Conservation (phyloP, 306 rosid species). For the Cucurbita moschata region DNA sequence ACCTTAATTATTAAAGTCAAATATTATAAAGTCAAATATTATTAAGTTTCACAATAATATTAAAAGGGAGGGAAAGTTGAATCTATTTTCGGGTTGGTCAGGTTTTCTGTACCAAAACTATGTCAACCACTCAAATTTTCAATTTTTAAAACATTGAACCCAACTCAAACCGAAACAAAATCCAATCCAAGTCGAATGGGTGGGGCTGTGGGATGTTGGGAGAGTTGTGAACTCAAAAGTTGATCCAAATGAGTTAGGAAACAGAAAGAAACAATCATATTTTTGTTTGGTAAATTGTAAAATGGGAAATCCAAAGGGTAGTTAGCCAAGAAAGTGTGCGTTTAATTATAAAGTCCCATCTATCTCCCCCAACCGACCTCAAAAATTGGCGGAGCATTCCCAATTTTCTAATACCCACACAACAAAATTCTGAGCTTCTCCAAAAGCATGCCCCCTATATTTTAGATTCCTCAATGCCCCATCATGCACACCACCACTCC, state of each 20-base stretch:
- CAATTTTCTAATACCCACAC: conserved; percentile 9
- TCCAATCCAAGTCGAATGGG: too few species aligned
- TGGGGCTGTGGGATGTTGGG: too few species aligned
- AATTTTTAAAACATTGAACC: too few species aligned
- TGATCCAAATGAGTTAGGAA: not conserved
- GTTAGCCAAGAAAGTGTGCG: conserved; percentile 45
- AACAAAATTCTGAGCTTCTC: not conserved
- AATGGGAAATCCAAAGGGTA: conserved; percentile 16
- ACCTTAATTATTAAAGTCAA: too few species aligned
- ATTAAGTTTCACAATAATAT: too few species aligned
- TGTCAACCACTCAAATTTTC: too few species aligned
- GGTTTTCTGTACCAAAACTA: too few species aligned
- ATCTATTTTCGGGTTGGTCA: too few species aligned
- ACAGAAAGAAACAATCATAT: not conserved
- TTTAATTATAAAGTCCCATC: conserved; percentile 14
- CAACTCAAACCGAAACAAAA: too few species aligned
- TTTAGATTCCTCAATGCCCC: conserved; percentile 40
- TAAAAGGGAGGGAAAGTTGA: too few species aligned
- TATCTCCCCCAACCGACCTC: conserved; percentile 18
- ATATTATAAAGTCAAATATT: too few species aligned
- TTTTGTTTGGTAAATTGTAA: not conserved
- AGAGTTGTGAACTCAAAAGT: too few species aligned
- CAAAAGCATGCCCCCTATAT: conserved; percentile 38
- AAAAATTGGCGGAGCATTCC: conserved; percentile 37
- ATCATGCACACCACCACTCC: conserved; percentile 23